Percentiles rank a stretch among this genome's conserved stretches.
Conservation (phyloP, 2,329 filamentous ascomycete species). For the Epichloe elymi region DNA sequence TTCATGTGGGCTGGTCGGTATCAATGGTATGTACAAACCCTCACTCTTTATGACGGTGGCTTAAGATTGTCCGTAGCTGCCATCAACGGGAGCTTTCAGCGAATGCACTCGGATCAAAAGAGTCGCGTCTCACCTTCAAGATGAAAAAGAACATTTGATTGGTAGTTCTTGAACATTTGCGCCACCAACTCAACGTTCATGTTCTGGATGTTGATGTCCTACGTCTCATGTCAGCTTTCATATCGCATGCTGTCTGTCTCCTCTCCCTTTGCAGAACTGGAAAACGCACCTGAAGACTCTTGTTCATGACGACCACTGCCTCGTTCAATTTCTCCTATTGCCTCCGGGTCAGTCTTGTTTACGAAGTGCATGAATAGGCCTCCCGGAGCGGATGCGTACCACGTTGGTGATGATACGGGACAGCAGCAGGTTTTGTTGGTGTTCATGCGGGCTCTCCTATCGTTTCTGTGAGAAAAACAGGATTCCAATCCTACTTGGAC, state of each 20-base stretch:
- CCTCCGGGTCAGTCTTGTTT: not conserved
- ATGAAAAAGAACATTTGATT: conserved; percentile 94
- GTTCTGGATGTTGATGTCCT: conserved; percentile 98
- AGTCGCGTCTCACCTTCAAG: conserved; percentile 59
- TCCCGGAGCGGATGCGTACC: conserved; percentile 40
- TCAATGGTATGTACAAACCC: not conserved
- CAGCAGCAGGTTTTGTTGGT: conserved; percentile 87
- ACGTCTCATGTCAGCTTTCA: not conserved
- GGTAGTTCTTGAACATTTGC: conserved; percentile 99
- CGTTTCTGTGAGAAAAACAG: not conserved
- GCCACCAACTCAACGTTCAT: conserved; percentile 98
- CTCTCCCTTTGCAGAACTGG: not conserved
- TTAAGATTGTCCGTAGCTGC: conserved; percentile 73
- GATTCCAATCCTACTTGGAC: too few species aligned
- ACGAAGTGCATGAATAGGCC: not conserved
- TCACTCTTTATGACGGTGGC: conserved; percentile 49
- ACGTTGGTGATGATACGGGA: conserved; percentile 96
- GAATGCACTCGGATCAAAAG: not conserved
- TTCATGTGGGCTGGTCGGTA: too few species aligned
- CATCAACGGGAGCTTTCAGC: not conserved
- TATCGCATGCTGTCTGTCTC: not conserved
- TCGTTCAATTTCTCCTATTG: conserved; percentile 91
- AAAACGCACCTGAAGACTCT: conserved; percentile 58
- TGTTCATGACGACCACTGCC: conserved; percentile 84
- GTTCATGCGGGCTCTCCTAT: conserved; percentile 90